Percentiles rank a stretch among this genome's conserved stretches.
These are phyloP conservation scores for Centaurea solstitialis DNA, from an alignment of 129 eudicot genomes.

Conservation along the genomic window DNA sequence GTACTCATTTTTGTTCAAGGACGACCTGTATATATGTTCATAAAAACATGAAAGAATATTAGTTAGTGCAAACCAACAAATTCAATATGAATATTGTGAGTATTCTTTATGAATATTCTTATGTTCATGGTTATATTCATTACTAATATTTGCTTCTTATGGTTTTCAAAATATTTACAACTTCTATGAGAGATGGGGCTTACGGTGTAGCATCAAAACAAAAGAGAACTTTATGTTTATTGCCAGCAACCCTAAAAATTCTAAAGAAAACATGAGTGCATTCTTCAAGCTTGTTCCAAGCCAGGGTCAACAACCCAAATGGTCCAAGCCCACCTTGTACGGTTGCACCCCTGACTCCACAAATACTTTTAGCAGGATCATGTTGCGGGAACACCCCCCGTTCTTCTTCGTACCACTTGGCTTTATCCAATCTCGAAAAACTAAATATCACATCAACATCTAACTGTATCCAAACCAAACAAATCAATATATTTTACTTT, in stretches of 20 bases:
- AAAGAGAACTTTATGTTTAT: conserved; percentile 41
- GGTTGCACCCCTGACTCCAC: conserved; percentile 37
- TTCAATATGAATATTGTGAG: background rate
- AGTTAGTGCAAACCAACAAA: background rate
- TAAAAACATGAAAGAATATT: background rate
- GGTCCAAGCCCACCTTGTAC: conserved; percentile 51
- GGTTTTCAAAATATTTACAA: no score
- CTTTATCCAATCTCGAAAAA: conserved; percentile 56
- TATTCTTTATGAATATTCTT: background rate
- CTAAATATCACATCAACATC: conserved; percentile 70
- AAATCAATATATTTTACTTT: background rate
- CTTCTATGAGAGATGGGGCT: background rate
- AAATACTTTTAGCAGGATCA: conserved; percentile 42
- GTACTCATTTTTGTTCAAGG: conserved; percentile 33
- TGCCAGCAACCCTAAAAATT: conserved; percentile 22
- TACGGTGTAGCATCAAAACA: conserved; percentile 52
- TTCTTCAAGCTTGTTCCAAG: conserved; percentile 44
- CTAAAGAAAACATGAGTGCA: conserved; percentile 50
- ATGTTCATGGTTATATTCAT: no score
- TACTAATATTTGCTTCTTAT: no score
- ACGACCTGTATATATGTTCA: conserved; percentile 48
- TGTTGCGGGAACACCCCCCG: conserved; percentile 45
- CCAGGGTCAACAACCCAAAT: conserved; percentile 51
- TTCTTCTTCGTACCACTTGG: conserved; percentile 58
- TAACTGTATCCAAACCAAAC: conserved; percentile 41